phyloP scores from a whole-genome alignment of 1,139 yeast species.

The Yamadazyma dendronema region DNA sequence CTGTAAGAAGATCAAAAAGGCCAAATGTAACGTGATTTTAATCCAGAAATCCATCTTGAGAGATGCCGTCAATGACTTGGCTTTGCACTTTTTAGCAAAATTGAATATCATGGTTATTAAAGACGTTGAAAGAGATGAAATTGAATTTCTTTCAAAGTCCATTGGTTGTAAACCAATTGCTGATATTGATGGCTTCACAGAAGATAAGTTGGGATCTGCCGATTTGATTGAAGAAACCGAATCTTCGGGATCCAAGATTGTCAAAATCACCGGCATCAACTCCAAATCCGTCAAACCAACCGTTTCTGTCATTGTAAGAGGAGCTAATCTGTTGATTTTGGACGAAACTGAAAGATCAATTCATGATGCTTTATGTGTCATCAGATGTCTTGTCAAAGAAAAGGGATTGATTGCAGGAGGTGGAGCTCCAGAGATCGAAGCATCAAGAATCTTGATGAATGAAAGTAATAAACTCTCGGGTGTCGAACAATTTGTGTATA shows the following conservation, averaged over 20 bases:
- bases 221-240: conserved; percentile 92
- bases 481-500: conserved; percentile 91
- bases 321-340: conserved; percentile 84
- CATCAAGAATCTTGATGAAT: conserved; percentile 73
- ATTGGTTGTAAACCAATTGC: conserved; percentile 96
- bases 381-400: conserved; percentile 92
- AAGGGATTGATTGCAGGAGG: conserved; percentile 97
- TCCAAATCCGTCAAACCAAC: conserved; percentile 65
- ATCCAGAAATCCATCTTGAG: conserved; percentile 93
- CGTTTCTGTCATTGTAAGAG: conserved; percentile 89
- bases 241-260: conserved; percentile 89
- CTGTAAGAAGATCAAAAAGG: conserved; percentile 93
- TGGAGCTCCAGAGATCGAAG: conserved; percentile 97
- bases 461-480: conserved; percentile 82
- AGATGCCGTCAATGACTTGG: conserved; percentile 96
- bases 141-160: conserved; percentile 88
- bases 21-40: conserved; percentile 91
- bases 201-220: conserved; percentile 88
- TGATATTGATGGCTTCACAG: conserved; percentile 87
- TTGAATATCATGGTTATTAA: conserved; percentile 90
- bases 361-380: conserved; percentile 96
- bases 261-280: conserved; percentile 80
- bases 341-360: conserved; percentile 97
- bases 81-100: conserved; percentile 90
- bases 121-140: conserved; percentile 95